Conservation (phyloP, 352 stramenopile species). For the Globisporangium cylindrosporum region DNA sequence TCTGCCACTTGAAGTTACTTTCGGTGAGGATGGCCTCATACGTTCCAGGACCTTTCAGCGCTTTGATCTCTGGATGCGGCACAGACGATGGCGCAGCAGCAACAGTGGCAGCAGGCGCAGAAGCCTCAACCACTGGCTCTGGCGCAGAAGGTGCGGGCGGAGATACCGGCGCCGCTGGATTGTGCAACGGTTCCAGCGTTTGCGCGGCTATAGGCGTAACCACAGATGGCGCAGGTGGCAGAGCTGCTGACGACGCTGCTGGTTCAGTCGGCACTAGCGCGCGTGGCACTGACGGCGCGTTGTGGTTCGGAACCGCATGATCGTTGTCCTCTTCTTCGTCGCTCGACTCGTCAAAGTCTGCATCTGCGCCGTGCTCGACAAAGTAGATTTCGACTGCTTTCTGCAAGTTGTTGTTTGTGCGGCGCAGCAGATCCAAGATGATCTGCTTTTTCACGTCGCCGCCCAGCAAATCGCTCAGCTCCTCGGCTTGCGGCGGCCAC, state of each 20-base stretch:
- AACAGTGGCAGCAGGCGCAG: slow-evolving; percentile 7
- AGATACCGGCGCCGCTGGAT: slow-evolving; percentile 18
- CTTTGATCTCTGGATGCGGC: slow-evolving; percentile 32
- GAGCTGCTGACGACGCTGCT: slow-evolving; percentile 26
- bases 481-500: slow-evolving; percentile 46
- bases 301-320: slow-evolving; percentile 17
- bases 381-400: slow-evolving; percentile 84
- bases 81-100: slow-evolving; percentile 18
- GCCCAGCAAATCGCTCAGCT: slow-evolving; percentile 71
- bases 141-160: neutral
- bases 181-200: slow-evolving; percentile 50
- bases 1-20: slow-evolving; percentile 77
- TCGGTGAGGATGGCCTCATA: slow-evolving; percentile 84
- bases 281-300: slow-evolving; percentile 21
- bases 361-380: slow-evolving; percentile 45
- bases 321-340: slow-evolving; percentile 39
- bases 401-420: slow-evolving; percentile 71
- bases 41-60: slow-evolving; percentile 54
- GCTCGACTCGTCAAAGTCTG: slow-evolving; percentile 38
- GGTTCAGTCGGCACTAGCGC: slow-evolving; percentile 16
- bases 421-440: slow-evolving; percentile 52
- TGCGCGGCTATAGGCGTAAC: slow-evolving; percentile 53
- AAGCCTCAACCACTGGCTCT: neutral
- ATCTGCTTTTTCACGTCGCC: slow-evolving; percentile 53
- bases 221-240: slow-evolving; percentile 35